Evolutionary conservation across 2,329 filamentous ascomycete genomes (phyloP).

Genomic region (Drechslerella coelobrocha): DNA sequence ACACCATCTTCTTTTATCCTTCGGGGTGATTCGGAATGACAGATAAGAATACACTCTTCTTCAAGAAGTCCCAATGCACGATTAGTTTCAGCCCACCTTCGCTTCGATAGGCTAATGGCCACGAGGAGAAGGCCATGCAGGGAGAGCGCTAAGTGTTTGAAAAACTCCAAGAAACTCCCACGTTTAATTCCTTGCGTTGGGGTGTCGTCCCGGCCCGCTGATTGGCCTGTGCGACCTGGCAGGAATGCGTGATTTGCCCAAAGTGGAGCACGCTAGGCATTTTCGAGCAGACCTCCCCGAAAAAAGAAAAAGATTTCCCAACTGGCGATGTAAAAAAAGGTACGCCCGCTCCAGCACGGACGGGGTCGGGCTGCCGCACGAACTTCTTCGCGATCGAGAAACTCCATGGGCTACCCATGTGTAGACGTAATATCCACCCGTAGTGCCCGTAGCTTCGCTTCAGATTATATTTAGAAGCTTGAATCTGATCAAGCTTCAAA

Average conservation of each 20-base stretch:
- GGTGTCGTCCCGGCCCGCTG: slow-evolving; percentile 40
- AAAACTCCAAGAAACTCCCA: slow-evolving; percentile 30
- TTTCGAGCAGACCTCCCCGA: neutral
- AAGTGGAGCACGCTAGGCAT: slow-evolving; percentile 28
- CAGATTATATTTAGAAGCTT: neutral
- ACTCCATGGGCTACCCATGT: neutral
- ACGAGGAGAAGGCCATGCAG: slow-evolving; percentile 43
- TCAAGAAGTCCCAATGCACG: neutral
- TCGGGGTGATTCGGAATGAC: slow-evolving; percentile 22
- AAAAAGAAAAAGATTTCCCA: neutral
- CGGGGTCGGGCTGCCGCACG: neutral
- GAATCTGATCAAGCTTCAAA: neutral
- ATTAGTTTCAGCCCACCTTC: slow-evolving; percentile 30
- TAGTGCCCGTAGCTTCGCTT: neutral
- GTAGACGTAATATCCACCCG: neutral
- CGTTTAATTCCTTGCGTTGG: slow-evolving; percentile 45
- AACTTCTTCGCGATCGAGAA: neutral
- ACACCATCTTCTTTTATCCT: slow-evolving; percentile 21
- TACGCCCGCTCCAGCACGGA: neutral
- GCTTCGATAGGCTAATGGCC: slow-evolving; percentile 51
- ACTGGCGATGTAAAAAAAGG: neutral
- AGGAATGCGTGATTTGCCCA: slow-evolving; percentile 7
- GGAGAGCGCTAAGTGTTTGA: slow-evolving; percentile 41
- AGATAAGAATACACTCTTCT: slow-evolving; percentile 22
- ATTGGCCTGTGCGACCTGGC: slow-evolving; percentile 47